Conservation (phyloP, 495 filamentous ascomycete species). For the Penicillium coffeae region DNA sequence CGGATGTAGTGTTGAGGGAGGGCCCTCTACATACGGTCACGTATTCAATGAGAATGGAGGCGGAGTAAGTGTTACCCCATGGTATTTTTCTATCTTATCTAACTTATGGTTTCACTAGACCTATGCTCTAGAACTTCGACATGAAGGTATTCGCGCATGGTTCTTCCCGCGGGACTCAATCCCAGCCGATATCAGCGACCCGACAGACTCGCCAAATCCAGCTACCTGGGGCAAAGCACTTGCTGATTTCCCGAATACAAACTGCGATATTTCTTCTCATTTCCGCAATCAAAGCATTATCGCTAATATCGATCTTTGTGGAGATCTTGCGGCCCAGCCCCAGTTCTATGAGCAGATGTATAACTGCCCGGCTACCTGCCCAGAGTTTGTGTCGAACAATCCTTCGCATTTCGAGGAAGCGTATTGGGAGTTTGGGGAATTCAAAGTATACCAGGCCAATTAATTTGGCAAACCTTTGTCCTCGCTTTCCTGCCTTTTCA, state of each 20-base stretch:
- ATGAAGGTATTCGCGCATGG: constrained; percentile 47
- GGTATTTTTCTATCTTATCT: no score
- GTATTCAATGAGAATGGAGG: constrained; percentile 46
- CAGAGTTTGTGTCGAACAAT: constrained; percentile 38
- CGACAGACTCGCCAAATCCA: constrained; percentile 34
- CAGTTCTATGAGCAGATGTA: constrained; percentile 38
- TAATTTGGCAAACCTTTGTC: no score
- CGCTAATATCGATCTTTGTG: constrained; percentile 51
- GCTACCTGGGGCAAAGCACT: constrained; percentile 44
- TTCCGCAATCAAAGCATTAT: constrained; percentile 52
- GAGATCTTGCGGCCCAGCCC: constrained; percentile 30
- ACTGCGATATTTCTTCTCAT: constrained; percentile 44
- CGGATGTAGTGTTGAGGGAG: constrained; percentile 42
- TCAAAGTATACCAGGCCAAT: constrained; percentile 43
- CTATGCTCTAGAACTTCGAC: constrained; percentile 44
- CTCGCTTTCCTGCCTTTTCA: not conserved
- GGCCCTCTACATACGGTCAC: constrained; percentile 33
- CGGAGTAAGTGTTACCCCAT: constrained; percentile 34
- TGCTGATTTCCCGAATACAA: constrained; percentile 49
- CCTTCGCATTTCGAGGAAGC: constrained; percentile 37
- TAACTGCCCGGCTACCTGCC: constrained; percentile 41
- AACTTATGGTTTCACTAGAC: constrained; percentile 22
- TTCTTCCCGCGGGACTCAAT: constrained; percentile 42
- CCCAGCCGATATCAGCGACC: constrained; percentile 33
- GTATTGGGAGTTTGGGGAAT: constrained; percentile 50